Evolutionary conservation across 441 rosid genomes (phyloP), one percentile per base, ranked within the genome.

Genomic region (Dalechampia spathulata): DNA sequence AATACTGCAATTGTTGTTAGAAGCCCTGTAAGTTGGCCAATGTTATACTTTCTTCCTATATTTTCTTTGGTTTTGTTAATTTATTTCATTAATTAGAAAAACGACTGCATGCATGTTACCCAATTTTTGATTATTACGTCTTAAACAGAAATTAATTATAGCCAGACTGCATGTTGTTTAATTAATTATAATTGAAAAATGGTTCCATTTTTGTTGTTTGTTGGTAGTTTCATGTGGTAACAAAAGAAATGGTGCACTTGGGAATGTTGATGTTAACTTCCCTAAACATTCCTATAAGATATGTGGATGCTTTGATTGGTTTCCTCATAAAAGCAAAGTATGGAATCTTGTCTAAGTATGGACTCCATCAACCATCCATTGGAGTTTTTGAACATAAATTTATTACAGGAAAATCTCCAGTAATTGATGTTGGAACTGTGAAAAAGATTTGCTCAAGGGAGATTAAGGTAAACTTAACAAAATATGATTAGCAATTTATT

Each of bases 161-260:
- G n/a, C n/a, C n/a, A n/a, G n/a, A n/a, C n/a, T n/a, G n/a, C n/a
- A n/a, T n/a, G n/a, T n/a, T n/a, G n/a, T n/a, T n/a, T n/a, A n/a
- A n/a, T n/a, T n/a, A n/a, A n/a, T n/a, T n/a, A n/a, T n/a, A n/a
- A n/a, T n/a, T n/a, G n/a, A n/a, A n/a, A n/a, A 30, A 30, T 8
- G 34, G 4, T 30, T 30, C n/a, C n/a, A 30, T 3, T 30, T 30
- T 30, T 30, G 4, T 30, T 30, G 4, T 30, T 30, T 30, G 4
- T 53, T 57, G 70, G 58, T 72, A 89, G 95, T 72, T 89, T 64
- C 96, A 89, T 71, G 75, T 89, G 61, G 73, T 89, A 67, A 91
- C 95, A 3, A 86, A 74, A 53, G 86, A 83, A 75, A 62, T 86
- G 90, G 86, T 19, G 49, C 55, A 44, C 82, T 28, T 83, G 28